Percentiles rank a stretch among this genome's conserved stretches.
phyloP scores from a whole-genome alignment of 169 alveolate genomes.

The Eimeria maxima region DNA sequence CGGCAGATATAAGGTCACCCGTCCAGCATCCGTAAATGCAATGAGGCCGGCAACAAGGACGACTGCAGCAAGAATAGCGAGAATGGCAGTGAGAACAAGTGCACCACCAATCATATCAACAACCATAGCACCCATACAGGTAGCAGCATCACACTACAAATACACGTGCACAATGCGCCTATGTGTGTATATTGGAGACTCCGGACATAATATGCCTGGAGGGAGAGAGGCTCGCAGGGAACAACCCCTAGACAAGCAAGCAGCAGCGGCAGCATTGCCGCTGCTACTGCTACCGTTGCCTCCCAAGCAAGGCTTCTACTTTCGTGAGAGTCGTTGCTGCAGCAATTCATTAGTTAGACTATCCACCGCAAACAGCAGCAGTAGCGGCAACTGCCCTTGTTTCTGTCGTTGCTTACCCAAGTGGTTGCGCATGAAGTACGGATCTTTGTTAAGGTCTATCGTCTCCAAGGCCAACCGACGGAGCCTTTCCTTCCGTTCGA shows the following conservation, averaged over 20 bases:
- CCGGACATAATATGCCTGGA: no score
- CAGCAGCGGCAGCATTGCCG: background rate
- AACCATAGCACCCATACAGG: background rate
- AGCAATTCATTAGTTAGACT: background rate
- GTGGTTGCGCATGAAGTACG: conserved; percentile 98
- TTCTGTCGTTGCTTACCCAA: conserved; percentile 89
- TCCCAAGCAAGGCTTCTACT: background rate
- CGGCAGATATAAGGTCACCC: background rate
- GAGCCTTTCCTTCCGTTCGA: conserved; percentile 97
- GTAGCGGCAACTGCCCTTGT: background rate
- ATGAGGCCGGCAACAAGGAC: background rate
- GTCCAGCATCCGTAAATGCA: background rate
- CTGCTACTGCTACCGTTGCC: background rate
- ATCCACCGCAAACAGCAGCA: background rate
- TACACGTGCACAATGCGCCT: background rate
- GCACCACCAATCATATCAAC: background rate
- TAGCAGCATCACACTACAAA: background rate
- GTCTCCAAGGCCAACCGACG: conserved; percentile 98
- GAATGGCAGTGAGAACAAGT: background rate
- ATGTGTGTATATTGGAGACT: background rate
- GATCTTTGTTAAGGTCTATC: conserved; percentile 97
- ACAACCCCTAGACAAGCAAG: background rate
- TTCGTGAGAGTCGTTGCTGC: background rate
- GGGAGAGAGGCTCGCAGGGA: background rate
- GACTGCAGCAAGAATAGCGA: background rate